Conservation (phyloP, 768 basidiomycete species). For the Boletus insuetus region DNA sequence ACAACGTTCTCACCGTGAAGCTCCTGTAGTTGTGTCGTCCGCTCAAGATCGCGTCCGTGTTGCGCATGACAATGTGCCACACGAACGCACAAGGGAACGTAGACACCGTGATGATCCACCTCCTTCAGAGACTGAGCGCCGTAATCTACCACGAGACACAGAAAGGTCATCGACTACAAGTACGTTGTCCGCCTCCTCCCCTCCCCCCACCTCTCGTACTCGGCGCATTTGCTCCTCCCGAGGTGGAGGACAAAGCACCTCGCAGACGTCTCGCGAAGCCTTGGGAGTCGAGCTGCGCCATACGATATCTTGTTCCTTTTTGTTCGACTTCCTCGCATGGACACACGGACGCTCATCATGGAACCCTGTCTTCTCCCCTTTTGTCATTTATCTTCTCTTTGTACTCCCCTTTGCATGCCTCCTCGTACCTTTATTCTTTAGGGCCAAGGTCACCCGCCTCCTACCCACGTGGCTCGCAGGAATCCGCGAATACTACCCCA, state of each 20-base stretch:
- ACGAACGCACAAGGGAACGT: slow-evolving; percentile 22
- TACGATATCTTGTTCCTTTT: slow-evolving; percentile 31
- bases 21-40: slow-evolving; percentile 12
- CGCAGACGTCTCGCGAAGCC: slow-evolving; percentile 42
- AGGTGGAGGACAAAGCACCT: slow-evolving; percentile 34
- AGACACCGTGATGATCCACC: slow-evolving; percentile 26
- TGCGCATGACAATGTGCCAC: slow-evolving; percentile 9
- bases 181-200: slow-evolving; percentile 48
- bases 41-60: slow-evolving; percentile 27
- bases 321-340: slow-evolving; percentile 39
- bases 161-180: slow-evolving; percentile 39
- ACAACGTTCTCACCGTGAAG: slow-evolving; percentile 20
- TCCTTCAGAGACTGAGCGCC: slow-evolving; percentile 18
- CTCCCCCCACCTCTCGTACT: slow-evolving; percentile 34
- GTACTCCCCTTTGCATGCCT: slow-evolving; percentile 27
- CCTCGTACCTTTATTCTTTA: slow-evolving; percentile 39
- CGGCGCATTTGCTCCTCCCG: slow-evolving; percentile 39
- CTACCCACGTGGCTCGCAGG: slow-evolving; percentile 31
- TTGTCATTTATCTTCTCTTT: slow-evolving; percentile 31
- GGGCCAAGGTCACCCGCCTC: slow-evolving; percentile 39
- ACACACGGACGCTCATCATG: slow-evolving; percentile 42
- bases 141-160: slow-evolving; percentile 26
- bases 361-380: slow-evolving; percentile 34
- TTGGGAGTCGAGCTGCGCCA: slow-evolving; percentile 42
- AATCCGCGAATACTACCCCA: slow-evolving; percentile 9